Conservation (phyloP, 495 filamentous ascomycete species). For the Aspergillus cavernicola region DNA sequence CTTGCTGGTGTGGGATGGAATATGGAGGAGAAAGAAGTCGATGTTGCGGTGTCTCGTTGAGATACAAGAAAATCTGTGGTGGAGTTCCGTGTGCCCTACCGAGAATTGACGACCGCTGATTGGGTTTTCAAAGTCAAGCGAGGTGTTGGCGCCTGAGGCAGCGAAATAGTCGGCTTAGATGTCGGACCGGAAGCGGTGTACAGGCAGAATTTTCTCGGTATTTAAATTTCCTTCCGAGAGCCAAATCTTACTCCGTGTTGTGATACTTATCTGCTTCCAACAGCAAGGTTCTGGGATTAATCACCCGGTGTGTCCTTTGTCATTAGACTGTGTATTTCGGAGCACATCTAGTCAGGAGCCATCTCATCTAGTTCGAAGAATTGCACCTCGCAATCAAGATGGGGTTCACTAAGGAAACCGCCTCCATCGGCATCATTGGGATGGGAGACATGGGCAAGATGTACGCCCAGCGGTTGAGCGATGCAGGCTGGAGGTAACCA, state of each 20-base stretch:
- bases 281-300: background rate
- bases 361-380: background rate
- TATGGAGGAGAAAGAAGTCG: constrained; percentile 29
- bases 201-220: constrained; percentile 16
- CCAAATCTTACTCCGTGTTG: background rate
- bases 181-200: constrained; percentile 39
- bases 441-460: constrained; percentile 99
- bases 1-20: constrained; percentile 43
- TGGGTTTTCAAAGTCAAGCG: background rate
- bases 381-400: constrained; percentile 21
- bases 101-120: background rate
- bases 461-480: constrained; percentile 85
- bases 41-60: background rate
- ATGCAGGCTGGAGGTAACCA: constrained; percentile 90
- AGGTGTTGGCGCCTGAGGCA: background rate
- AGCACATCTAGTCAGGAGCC: too few relatives aligned
- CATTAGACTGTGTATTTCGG: background rate
- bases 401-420: constrained; percentile 55
- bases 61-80: constrained; percentile 11
- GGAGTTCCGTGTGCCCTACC: constrained; percentile 8
- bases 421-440: constrained; percentile 86
- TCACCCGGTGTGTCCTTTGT: background rate
- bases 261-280: background rate
- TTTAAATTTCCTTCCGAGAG: constrained; percentile 34
- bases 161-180: constrained; percentile 4